Evolutionary conservation across 2,329 filamentous ascomycete genomes (phyloP).

Genomic region (Trichoderma harzianum): DNA sequence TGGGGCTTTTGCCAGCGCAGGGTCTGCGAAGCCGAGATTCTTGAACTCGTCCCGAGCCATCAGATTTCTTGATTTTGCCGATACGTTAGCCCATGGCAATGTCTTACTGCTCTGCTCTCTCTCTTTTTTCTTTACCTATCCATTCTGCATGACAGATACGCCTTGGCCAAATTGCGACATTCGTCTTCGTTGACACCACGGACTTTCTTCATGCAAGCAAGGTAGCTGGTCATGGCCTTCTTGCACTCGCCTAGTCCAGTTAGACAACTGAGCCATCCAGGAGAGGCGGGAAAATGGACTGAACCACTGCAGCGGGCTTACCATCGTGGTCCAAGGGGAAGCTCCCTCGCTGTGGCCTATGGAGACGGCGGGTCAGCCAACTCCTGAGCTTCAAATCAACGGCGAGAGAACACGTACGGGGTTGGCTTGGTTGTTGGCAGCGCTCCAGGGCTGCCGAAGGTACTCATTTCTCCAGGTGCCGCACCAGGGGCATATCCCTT

Average conservation of each 20-base stretch:
- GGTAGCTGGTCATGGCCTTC: conserved; percentile 77
- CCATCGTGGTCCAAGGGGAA: conserved; percentile 95
- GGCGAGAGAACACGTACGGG: conserved; percentile 51
- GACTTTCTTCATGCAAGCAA: conserved; percentile 80
- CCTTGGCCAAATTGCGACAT: conserved; percentile 82
- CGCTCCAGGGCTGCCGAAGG: conserved; percentile 69
- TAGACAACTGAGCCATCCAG: neutral
- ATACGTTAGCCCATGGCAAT: neutral
- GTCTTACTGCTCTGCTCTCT: neutral
- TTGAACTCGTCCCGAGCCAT: conserved; percentile 96
- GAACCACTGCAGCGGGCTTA: conserved; percentile 26
- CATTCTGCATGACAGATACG: conserved; percentile 90
- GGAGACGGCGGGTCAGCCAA: conserved; percentile 14
- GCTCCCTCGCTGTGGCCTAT: conserved; percentile 82
- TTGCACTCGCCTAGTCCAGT: conserved; percentile 77
- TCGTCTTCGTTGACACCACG: conserved; percentile 81
- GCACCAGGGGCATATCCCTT: conserved; percentile 14
- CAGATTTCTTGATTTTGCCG: conserved; percentile 61
- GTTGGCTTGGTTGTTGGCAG: conserved; percentile 63
- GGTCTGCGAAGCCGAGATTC: conserved; percentile 73
- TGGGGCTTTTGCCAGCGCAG: conserved; percentile 22
- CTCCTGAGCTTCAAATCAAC: conserved; percentile 9
- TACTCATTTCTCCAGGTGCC: conserved; percentile 45
- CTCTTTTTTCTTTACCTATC: conserved; percentile 63
- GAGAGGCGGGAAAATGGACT: neutral